Base-by-base conservation (phyloP, 192 early-diverging fungal species). In the Gaertneriomyces semiglobifer region DNA sequence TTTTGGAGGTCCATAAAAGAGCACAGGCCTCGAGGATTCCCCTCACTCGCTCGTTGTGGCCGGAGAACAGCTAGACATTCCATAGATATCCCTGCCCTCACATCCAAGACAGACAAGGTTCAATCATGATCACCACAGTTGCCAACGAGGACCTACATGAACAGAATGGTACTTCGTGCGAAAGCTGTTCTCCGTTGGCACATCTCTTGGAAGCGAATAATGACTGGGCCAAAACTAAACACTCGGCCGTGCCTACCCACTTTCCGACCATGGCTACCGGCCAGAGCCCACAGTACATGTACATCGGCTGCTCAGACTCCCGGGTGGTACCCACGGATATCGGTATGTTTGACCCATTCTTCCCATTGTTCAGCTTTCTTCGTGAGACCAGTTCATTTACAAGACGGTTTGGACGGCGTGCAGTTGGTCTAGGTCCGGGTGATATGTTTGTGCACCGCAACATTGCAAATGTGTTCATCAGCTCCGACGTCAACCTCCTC, bases 401-500 rank as follows among this genome's bases (percentile, higher is more conserved):
- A 12, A 47, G 9, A 19, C 18, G 52, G 33, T 68, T 5, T 47
- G 58, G 47, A 58, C 43, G n/a, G 25, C 25, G 25, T 33, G 4
- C 47, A 65, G 57, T 75, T 47, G 74, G 73, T 2, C 60, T 84
- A 4, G 69, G 79, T 33, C 88, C 89, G 9, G 95, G 95, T 14
- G 92, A 96, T 62, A 79, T 98, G 42, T 99, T 99, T 77, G 90
- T 96, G 9, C 94, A 96, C 79, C 85, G 96, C 69, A 99, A 98
- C 81, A 96, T 99, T 61, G 96, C 94, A 67, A 97, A 97, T 79
- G 87, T 91, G 46, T 85, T 98, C 38, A 78, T 77, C 5, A 84
- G 88, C 73, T 82, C 88, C 33, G 96, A 99, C 74, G 69, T 93
- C 67, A 93, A 85, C 67, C 79, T 78, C 43, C 80, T 92, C 6